Evolutionary conservation across 1,284 basidiomycete genomes (phyloP).

Genomic region (Abortiporus biennis): DNA sequence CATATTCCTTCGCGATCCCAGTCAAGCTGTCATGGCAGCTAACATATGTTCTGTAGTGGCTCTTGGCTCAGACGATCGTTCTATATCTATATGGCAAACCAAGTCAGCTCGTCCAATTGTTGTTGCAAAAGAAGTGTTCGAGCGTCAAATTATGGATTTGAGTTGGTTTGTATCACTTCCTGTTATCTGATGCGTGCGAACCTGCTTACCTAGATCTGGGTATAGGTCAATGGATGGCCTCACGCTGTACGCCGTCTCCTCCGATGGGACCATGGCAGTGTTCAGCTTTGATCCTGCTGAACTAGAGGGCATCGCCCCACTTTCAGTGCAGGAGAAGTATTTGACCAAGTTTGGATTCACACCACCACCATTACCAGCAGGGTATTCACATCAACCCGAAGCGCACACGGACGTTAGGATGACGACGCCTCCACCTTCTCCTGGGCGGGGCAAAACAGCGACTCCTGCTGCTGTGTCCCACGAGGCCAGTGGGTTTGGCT

Average conservation of each 20-base stretch:
- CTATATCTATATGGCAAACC: slow-evolving; percentile 91
- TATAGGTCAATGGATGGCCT: slow-evolving; percentile 86
- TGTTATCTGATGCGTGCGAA: neutral
- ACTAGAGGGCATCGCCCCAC: slow-evolving; percentile 78
- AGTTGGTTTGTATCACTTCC: slow-evolving; percentile 64
- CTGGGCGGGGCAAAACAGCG: slow-evolving; percentile 26
- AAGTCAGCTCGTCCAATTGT: slow-evolving; percentile 85
- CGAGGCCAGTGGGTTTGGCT: slow-evolving; percentile 27
- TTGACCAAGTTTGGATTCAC: slow-evolving; percentile 76
- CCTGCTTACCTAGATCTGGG: neutral
- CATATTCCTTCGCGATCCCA: slow-evolving; percentile 79
- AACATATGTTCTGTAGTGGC: slow-evolving; percentile 87
- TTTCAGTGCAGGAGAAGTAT: slow-evolving; percentile 69
- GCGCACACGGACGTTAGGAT: slow-evolving; percentile 25
- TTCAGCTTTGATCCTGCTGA: slow-evolving; percentile 80
- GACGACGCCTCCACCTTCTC: slow-evolving; percentile 46
- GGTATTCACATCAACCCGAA: slow-evolving; percentile 49
- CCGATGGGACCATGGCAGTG: slow-evolving; percentile 90
- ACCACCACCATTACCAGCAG: slow-evolving; percentile 56
- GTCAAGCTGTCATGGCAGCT: slow-evolving; percentile 55
- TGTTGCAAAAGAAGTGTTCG: slow-evolving; percentile 92
- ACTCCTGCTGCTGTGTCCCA: slow-evolving; percentile 10
- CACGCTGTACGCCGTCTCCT: slow-evolving; percentile 91
- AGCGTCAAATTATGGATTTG: slow-evolving; percentile 91
- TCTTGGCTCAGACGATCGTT: slow-evolving; percentile 84